A percentile compares a stretch with the other conserved stretches of the same genome.
These are phyloP conservation scores for Penicillium pancosmium DNA, from an alignment of 495 filamentous ascomycete genomes.

Conservation along the genomic window DNA sequence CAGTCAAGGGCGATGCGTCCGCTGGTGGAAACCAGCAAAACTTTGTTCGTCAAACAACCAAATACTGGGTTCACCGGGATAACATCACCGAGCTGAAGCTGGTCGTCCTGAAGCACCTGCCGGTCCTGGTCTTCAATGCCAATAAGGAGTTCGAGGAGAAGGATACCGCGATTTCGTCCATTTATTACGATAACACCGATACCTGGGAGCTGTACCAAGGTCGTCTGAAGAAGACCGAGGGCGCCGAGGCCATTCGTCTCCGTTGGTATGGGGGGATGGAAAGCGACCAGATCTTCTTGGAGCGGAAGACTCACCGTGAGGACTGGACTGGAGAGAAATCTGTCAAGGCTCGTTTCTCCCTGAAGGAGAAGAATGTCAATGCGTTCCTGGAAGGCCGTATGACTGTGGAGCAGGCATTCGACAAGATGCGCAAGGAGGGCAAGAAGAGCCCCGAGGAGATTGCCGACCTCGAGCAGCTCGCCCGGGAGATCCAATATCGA, in stretches of 20 bases:
- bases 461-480: constrained; percentile 84
- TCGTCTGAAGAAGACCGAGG: constrained; percentile 95
- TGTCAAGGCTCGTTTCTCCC: constrained; percentile 91
- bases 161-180: constrained; percentile 94
- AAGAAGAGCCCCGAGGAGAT: constrained; percentile 92
- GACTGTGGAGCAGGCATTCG: constrained; percentile 81
- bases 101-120: constrained; percentile 96
- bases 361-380: constrained; percentile 98
- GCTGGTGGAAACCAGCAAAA: constrained; percentile 93
- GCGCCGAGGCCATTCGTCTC: constrained; percentile 93
- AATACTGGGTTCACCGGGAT: constrained; percentile 99
- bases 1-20: constrained; percentile 85
- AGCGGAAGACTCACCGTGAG: constrained; percentile 97
- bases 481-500: constrained; percentile 90
- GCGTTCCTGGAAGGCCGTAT: constrained; percentile 80
- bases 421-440: constrained; percentile 90
- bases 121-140: constrained; percentile 95
- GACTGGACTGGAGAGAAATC: constrained; percentile 99
- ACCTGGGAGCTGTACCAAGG: constrained; percentile 94
- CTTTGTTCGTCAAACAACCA: constrained; percentile 96
- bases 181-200: constrained; percentile 95
- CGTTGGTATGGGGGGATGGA: constrained; percentile 98
- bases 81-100: constrained; percentile 98
- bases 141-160: constrained; percentile 92
- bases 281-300: constrained; percentile 91